Conservation (phyloP, 2,329 filamentous ascomycete genomes). For the Tolypocladium album region DNA sequence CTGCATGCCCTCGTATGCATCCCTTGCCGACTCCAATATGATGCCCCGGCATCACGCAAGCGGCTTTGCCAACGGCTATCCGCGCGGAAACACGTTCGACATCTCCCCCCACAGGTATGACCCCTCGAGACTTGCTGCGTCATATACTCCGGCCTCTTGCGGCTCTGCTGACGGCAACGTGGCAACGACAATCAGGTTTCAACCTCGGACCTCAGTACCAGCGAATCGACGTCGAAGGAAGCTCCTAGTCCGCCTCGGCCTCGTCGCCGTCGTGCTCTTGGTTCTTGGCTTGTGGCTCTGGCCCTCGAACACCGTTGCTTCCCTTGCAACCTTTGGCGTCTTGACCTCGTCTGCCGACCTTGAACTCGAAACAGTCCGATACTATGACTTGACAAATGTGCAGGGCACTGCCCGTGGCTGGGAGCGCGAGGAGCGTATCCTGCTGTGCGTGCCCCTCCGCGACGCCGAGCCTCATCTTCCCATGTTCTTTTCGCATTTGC, state of each 20-base stretch:
- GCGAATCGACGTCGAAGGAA: slow-evolving; percentile 63
- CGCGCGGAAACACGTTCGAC: slow-evolving; percentile 67
- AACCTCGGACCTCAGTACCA: slow-evolving; percentile 66
- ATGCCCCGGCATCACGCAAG: slow-evolving; percentile 73
- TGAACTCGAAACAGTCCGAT: slow-evolving; percentile 88
- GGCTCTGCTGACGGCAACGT: background rate
- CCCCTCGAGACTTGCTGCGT: background rate
- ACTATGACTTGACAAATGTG: slow-evolving; percentile 89
- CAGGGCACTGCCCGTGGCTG: slow-evolving; percentile 87
- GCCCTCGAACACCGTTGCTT: slow-evolving; percentile 52
- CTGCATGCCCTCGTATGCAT: slow-evolving; percentile 14
- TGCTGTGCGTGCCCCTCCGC: slow-evolving; percentile 86
- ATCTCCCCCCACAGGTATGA: slow-evolving; percentile 80
- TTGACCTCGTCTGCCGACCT: slow-evolving; percentile 57
- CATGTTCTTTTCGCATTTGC: slow-evolving; percentile 98
- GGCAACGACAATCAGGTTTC: slow-evolving; percentile 41
- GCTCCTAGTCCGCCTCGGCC: slow-evolving; percentile 57
- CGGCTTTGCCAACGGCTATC: slow-evolving; percentile 78
- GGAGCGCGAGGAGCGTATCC: slow-evolving; percentile 91
- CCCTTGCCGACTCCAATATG: slow-evolving; percentile 42
- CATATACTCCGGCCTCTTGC: background rate
- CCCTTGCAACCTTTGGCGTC: slow-evolving; percentile 57
- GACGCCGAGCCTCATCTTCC: slow-evolving; percentile 85
- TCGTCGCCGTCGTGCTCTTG: slow-evolving; percentile 46
- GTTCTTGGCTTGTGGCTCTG: slow-evolving; percentile 68